Base-by-base conservation (phyloP, 139 green algal species). In the Yamagishiella unicocca region DNA sequence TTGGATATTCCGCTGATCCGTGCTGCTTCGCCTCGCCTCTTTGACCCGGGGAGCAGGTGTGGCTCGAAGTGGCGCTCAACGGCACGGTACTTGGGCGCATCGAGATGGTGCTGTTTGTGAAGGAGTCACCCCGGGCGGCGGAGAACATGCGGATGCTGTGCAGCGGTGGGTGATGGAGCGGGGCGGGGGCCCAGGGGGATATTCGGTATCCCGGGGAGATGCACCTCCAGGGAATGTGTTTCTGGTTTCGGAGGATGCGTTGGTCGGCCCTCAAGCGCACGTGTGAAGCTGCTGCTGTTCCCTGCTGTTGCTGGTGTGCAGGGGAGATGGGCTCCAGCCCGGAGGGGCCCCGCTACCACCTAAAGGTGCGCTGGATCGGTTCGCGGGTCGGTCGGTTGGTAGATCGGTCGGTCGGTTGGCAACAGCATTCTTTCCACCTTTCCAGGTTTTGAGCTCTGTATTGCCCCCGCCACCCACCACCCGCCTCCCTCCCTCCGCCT, bases 91-190 rank as follows among this genome's bases (percentile, higher is more conserved):
- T 91, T 5, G 89, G 89, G 4, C 81, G 93, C 2, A 93, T 96
- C 19, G 89, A 92, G 77, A 92, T 94, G 50, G 88, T 90, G 64
- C 68, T 96, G 55, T 96, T 93, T 42, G 85, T 74, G 1, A 84
- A 93, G 66, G 87, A 85, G 1, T 72, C 45, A 42, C 81, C 77
- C 21, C 64, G 75, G n/a, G 88, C 91, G 0, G 94, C 93, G 21
- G 94, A 96, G 61, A 96, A 96, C 88, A 95, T 95, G 84, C 74
- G 94, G 54, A 74, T 89, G 73, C 82, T 96, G 77, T 93, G 90
- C 83, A 94, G 92, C 35, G 89, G 85, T 92, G 75, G 27, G 82
- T 6, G n/a, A 6, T 8, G 35, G 35, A 50, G 8, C 14, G 10
- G 24, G 64, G 64, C 5, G 17, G 64, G 50, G 50, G 50, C 50